These are phyloP conservation scores for Flaveria sonorensis DNA, from an alignment of 129 eudicot genomes.

Conservation along the genomic window DNA sequence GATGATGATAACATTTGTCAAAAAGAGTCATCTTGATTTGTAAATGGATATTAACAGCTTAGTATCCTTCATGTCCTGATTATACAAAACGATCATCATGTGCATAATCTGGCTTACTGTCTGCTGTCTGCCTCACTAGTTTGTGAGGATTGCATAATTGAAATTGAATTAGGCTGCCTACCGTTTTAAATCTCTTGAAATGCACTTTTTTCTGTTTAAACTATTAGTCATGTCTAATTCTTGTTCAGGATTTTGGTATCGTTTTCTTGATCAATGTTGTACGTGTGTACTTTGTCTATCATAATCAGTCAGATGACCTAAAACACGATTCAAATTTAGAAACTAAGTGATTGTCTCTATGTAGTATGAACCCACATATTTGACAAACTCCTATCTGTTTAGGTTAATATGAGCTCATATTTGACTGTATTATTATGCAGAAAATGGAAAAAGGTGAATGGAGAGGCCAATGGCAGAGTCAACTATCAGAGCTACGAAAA, in stretches of 20 bases:
- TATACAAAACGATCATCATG: not conserved
- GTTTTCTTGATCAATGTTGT: no score
- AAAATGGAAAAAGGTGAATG: conserved; percentile 67
- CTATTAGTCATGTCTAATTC: no score
- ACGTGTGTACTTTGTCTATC: no score
- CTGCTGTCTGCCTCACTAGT: conserved; percentile 2
- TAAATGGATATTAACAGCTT: no score
- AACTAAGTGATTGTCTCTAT: no score
- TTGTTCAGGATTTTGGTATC: no score
- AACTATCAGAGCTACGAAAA: conserved; percentile 67
- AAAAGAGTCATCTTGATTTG: no score
- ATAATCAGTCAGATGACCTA: no score
- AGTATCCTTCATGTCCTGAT: not conserved
- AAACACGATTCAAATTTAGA: not conserved
- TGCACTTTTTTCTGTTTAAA: not conserved
- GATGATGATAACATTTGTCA: no score
- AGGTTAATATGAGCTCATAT: not conserved
- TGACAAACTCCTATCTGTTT: not conserved
- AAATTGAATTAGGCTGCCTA: not conserved
- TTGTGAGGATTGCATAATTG: not conserved
- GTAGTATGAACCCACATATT: not conserved
- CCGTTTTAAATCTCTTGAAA: not conserved
- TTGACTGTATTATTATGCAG: conserved; percentile 28
- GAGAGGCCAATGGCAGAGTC: conserved; percentile 77
- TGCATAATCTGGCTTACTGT: not conserved